A percentile compares a stretch with the other conserved stretches of the same genome.
These are phyloP conservation scores for Sonneratia alba DNA, from an alignment of 345 rosid genomes.

Conservation along the genomic window DNA sequence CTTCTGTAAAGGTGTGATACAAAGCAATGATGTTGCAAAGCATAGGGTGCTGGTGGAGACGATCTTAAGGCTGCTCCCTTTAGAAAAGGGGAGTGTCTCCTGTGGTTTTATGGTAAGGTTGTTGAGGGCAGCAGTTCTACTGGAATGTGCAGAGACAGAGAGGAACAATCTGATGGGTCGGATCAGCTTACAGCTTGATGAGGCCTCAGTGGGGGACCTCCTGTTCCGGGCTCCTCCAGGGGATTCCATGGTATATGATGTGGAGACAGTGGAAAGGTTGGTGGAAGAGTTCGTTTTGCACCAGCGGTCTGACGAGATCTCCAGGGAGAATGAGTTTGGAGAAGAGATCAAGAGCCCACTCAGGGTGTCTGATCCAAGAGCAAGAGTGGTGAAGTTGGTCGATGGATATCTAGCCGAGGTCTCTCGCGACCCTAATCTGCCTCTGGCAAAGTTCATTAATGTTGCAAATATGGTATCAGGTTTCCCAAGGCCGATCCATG, in stretches of 20 bases:
- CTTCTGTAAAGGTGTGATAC: constrained; percentile 39
- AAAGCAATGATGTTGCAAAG: constrained; percentile 32
- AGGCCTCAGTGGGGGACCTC: constrained; percentile 39
- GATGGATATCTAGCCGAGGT: constrained; percentile 64
- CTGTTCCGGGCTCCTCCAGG: constrained; percentile 36
- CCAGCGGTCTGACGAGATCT: constrained; percentile 16
- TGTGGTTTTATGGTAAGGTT: constrained; percentile 51
- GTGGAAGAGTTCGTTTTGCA: constrained; percentile 32
- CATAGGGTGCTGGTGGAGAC: constrained; percentile 39
- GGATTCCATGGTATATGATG: constrained; percentile 32
- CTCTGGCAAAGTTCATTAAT: constrained; percentile 25
- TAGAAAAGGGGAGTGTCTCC: constrained; percentile 39
- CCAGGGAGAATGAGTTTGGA: constrained; percentile 18
- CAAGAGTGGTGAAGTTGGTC: constrained; percentile 42
- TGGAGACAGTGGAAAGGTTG: constrained; percentile 47
- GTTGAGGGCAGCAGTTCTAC: constrained; percentile 33
- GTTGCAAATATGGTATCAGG: constrained; percentile 33
- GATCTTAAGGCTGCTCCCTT: constrained; percentile 44
- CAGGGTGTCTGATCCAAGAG: constrained; percentile 30
- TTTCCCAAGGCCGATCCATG: constrained; percentile 53
- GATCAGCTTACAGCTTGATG: constrained; percentile 46
- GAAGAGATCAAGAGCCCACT: constrained; percentile 22
- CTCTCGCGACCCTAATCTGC: constrained; percentile 42
- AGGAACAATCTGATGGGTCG: constrained; percentile 36
- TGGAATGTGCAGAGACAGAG: constrained; percentile 39